Evolutionary conservation across 345 rosid genomes (phyloP).

Genomic region (Citrus mangshanensis): DNA sequence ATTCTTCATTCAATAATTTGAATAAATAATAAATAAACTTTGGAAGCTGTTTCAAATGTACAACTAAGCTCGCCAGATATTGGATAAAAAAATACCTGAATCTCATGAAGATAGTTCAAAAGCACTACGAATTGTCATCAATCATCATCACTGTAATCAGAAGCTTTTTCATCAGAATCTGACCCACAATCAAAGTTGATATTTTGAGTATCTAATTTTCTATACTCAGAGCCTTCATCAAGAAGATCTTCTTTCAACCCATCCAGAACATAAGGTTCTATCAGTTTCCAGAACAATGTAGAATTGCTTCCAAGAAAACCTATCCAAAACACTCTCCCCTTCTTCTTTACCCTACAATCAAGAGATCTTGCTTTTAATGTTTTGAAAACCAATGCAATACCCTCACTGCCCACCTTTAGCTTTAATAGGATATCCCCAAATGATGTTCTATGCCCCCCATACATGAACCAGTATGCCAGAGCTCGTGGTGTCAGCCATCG

Average conservation of each 20-base stretch:
- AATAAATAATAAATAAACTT: background rate
- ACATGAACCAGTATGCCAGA: conserved; percentile 88
- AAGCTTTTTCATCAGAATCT: conserved; percentile 27
- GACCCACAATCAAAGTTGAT: conserved; percentile 37
- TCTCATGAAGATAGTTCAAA: background rate
- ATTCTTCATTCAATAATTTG: background rate
- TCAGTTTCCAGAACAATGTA: conserved; percentile 58
- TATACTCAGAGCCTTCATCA: conserved; percentile 17
- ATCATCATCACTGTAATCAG: conserved; percentile 23
- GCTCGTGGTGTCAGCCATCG: conserved; percentile 74
- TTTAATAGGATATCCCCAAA: conserved; percentile 62
- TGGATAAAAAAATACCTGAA: background rate
- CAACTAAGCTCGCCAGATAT: background rate
- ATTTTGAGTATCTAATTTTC: conserved; percentile 22
- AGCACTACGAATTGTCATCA: conserved; percentile 10
- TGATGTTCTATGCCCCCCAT: conserved; percentile 57
- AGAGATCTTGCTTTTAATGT: conserved; percentile 55
- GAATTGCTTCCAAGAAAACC: conserved; percentile 72
- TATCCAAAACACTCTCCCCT: conserved; percentile 69
- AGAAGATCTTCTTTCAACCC: conserved; percentile 49
- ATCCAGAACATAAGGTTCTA: conserved; percentile 58
- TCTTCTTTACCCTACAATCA: conserved; percentile 73
- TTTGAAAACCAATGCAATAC: conserved; percentile 54
- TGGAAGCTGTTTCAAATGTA: background rate
- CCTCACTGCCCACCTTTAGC: conserved; percentile 62